Evolutionary conservation across 768 basidiomycete species (phyloP).

Genomic region (Lyophyllum semitale): DNA sequence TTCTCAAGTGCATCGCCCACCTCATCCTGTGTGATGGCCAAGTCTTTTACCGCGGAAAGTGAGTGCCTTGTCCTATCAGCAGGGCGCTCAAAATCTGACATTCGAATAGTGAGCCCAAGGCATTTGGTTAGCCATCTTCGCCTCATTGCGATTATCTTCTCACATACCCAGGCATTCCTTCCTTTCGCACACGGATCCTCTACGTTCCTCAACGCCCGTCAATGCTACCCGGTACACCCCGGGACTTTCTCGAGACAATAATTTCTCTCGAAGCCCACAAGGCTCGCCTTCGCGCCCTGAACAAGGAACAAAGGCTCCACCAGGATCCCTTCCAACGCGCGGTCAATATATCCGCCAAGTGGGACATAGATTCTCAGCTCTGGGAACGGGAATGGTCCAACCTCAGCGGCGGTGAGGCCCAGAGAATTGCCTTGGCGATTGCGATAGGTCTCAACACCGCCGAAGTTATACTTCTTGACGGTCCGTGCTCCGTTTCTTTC

Average conservation of each 20-base stretch:
- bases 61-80: constrained; percentile 5
- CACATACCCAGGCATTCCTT: constrained; percentile 60
- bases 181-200: constrained; percentile 74
- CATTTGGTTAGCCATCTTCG: constrained; percentile 38
- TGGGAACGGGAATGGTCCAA: constrained; percentile 83
- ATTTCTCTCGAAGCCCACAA: constrained; percentile 51
- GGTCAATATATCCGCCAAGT: constrained; percentile 55
- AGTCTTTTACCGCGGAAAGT: constrained; percentile 70
- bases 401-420: constrained; percentile 85
- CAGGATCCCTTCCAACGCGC: constrained; percentile 35
- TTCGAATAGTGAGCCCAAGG: constrained; percentile 46
- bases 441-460: constrained; percentile 74
- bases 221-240: constrained; percentile 80
- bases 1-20: constrained; percentile 85
- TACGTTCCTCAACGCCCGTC: constrained; percentile 91
- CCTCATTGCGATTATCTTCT: background rate
- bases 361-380: constrained; percentile 67
- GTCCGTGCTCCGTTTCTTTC: constrained; percentile 39
- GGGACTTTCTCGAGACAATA: constrained; percentile 65
- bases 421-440: constrained; percentile 78
- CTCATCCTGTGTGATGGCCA: constrained; percentile 70
- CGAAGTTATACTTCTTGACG: constrained; percentile 79
- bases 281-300: constrained; percentile 16
- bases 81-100: background rate
- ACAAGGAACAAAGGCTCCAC: constrained; percentile 18